phyloP scores from a whole-genome alignment of 495 filamentous ascomycete species.

The Aspergillus avenaceus region DNA sequence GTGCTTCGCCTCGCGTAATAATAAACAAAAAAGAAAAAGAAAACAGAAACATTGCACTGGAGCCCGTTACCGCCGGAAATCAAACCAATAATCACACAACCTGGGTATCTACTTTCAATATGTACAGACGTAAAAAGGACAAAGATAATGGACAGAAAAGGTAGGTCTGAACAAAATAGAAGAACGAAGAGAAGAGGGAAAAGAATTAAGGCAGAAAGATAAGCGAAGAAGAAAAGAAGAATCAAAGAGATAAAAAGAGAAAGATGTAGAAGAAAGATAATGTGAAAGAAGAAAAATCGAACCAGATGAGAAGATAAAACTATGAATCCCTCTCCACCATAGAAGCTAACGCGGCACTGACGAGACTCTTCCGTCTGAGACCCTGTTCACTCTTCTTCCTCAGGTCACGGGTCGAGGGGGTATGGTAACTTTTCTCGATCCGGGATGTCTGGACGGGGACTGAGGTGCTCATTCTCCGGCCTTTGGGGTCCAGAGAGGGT shows the following conservation, averaged over 20 bases:
- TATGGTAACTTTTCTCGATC: constrained; percentile 37
- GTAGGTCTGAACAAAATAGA: background rate
- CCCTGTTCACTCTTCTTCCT: constrained; percentile 39
- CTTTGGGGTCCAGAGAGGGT: background rate
- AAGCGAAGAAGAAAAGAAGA: background rate
- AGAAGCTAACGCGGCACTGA: constrained; percentile 41
- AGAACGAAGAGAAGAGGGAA: background rate
- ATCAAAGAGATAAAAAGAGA: background rate
- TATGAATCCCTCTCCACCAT: constrained; percentile 28
- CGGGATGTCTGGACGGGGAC: constrained; percentile 24
- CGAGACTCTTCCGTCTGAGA: constrained; percentile 40
- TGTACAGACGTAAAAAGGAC: background rate
- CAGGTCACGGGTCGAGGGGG: constrained; percentile 21
- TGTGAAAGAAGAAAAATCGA: background rate
- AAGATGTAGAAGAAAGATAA: background rate
- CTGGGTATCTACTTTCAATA: constrained; percentile 12
- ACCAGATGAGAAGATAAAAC: background rate
- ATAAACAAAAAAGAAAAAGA: too few relatives aligned
- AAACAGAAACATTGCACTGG: too few relatives aligned
- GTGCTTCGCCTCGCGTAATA: too few relatives aligned
- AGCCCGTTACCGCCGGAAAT: too few relatives aligned
- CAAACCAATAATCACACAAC: constrained; percentile 3
- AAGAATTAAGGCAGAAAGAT: background rate
- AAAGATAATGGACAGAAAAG: background rate
- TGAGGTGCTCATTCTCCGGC: constrained; percentile 30